Percentiles rank a stretch among this genome's conserved stretches.
Evolutionary conservation across 2,329 filamentous ascomycete species (phyloP).

Genomic region (Fusarium albosuccineum): DNA sequence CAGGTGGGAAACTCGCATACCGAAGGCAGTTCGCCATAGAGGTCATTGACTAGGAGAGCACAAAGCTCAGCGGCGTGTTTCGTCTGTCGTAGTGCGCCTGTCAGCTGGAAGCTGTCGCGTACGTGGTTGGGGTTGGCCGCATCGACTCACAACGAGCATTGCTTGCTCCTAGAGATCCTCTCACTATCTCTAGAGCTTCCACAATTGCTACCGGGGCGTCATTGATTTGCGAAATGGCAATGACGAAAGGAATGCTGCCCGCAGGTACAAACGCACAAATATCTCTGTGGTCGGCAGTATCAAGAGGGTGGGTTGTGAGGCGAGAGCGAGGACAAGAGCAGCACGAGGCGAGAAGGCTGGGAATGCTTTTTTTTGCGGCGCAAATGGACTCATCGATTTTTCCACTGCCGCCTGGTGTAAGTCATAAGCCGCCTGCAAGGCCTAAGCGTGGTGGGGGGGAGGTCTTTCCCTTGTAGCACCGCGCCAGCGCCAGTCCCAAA

Average conservation of each 20-base stretch:
- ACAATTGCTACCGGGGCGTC: slow-evolving; percentile 76
- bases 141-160: slow-evolving; percentile 65
- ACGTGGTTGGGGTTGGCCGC: slow-evolving; percentile 31
- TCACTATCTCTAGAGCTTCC: slow-evolving; percentile 82
- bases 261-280: slow-evolving; percentile 3
- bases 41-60: slow-evolving; percentile 87
- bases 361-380: slow-evolving; percentile 42
- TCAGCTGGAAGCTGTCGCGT: slow-evolving; percentile 41
- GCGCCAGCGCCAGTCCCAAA: slow-evolving; percentile 32
- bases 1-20: slow-evolving; percentile 67
- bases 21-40: slow-evolving; percentile 91
- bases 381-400: slow-evolving; percentile 45
- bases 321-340: slow-evolving; percentile 5
- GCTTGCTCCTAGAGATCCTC: slow-evolving; percentile 81
- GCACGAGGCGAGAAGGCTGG: slow-evolving; percentile 30
- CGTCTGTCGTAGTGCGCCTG: slow-evolving; percentile 58
- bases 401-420: slow-evolving; percentile 43
- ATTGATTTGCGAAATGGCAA: slow-evolving; percentile 59
- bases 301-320: slow-evolving; percentile 13
- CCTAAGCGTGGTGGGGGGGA: slow-evolving; percentile 33
- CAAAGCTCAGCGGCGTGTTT: slow-evolving; percentile 89
- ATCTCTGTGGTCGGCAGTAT: neutral
- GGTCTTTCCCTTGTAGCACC: slow-evolving; percentile 33
- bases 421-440: slow-evolving; percentile 33
- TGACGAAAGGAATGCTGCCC: slow-evolving; percentile 18